Percentiles rank a stretch among this genome's conserved stretches.
These are phyloP conservation scores for Chenopodium suecicum DNA, from an alignment of 148 eudicot genomes.

Conservation along the genomic window DNA sequence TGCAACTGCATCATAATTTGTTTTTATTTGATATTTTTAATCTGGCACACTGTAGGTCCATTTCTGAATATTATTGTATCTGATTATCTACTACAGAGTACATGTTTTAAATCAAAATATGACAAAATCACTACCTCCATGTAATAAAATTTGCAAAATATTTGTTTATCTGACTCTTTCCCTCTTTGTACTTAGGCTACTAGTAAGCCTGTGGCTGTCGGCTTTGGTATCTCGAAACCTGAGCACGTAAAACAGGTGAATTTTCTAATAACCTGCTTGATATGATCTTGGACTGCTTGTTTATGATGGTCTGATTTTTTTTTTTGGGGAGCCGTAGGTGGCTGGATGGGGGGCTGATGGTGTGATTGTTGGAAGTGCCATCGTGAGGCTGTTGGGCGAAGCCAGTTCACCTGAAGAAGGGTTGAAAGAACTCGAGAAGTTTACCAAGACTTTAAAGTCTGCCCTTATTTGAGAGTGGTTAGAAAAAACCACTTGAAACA, in stretches of 20 bases:
- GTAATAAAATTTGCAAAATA: neutral
- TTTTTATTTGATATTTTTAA: neutral
- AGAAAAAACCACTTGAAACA: neutral
- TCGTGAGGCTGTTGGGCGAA: constrained; percentile 68
- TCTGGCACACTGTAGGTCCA: neutral
- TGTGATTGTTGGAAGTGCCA: constrained; percentile 86
- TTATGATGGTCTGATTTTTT: neutral
- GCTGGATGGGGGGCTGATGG: constrained; percentile 97
- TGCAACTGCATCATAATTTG: neutral
- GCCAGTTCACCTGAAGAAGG: constrained; percentile 77
- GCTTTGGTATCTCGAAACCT: constrained; percentile 82
- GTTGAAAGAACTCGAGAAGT: constrained; percentile 58
- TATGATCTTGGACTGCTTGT: neutral
- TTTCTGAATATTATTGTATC: neutral
- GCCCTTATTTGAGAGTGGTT: constrained; percentile 40
- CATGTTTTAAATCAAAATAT: no score
- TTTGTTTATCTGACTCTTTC: neutral
- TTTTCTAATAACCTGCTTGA: neutral
- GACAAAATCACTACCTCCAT: neutral
- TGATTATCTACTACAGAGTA: no score
- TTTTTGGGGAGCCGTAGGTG: constrained; percentile 39
- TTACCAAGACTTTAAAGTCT: constrained; percentile 59
- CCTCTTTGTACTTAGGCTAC: constrained; percentile 46
- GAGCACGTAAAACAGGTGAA: constrained; percentile 81
- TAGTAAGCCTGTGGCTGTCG: constrained; percentile 87